Conservation (phyloP, 176 grass and related monocot genomes). For the Microstegium vimineum region DNA sequence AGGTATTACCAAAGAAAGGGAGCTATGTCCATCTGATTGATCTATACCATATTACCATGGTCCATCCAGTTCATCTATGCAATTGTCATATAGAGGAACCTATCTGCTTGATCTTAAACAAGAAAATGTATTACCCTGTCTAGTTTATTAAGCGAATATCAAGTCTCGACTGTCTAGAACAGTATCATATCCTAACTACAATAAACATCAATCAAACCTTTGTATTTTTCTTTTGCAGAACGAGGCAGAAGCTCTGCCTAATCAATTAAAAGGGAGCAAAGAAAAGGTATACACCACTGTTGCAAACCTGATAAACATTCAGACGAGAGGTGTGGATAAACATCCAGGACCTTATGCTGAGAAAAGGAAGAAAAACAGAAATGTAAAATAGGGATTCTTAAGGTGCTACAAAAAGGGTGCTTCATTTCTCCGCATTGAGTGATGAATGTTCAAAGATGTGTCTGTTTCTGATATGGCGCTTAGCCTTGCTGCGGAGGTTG, state of each 20-base stretch:
- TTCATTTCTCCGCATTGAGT: background rate
- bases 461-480: too few relatives aligned
- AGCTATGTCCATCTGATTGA: background rate
- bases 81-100: background rate
- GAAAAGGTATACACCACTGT: background rate
- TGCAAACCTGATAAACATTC: background rate
- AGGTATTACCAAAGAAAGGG: background rate
- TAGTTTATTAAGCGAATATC: background rate
- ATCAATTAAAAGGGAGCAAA: background rate
- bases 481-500: too few relatives aligned
- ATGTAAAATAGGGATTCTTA: background rate
- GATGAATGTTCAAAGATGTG: background rate
- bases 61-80: background rate
- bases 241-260: background rate
- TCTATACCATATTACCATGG: background rate
- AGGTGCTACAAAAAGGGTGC: background rate
- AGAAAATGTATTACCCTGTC: background rate
- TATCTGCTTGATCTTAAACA: background rate
- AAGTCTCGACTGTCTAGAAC: background rate
- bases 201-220: background rate
- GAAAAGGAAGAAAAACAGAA: background rate
- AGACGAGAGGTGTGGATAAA: background rate
- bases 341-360: background rate
- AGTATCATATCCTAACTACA: constrained; percentile 5
- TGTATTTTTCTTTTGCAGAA: background rate